These are phyloP conservation scores for Saccharomycopsis crataegensis DNA, from an alignment of 1,139 yeast genomes.

Conservation along the genomic window DNA sequence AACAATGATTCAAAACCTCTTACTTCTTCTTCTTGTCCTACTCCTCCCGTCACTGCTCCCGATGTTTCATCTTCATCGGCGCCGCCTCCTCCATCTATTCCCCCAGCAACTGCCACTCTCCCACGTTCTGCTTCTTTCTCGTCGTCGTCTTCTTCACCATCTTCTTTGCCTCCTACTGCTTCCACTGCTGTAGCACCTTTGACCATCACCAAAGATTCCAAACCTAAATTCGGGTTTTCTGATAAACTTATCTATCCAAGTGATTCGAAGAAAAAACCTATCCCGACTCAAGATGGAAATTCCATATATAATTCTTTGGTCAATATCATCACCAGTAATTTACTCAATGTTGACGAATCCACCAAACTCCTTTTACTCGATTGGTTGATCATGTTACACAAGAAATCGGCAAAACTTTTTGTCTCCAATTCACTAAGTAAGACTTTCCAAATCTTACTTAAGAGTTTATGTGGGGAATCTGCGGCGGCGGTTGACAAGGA, in stretches of 20 bases:
- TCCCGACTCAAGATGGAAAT: constrained; percentile 2
- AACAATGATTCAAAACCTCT: constrained; percentile 16
- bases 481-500: constrained; percentile 78
- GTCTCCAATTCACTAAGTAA: constrained; percentile 36
- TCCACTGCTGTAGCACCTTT: neutral
- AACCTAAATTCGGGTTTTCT: neutral
- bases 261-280: neutral
- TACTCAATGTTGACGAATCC: constrained; percentile 45
- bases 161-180: neutral
- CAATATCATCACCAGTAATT: constrained; percentile 6
- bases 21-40: too few species aligned
- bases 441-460: constrained; percentile 70
- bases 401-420: constrained; percentile 58
- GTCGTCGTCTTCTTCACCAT: neutral
- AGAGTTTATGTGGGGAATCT: constrained; percentile 79
- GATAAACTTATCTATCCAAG: neutral
- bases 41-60: too few species aligned
- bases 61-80: too few species aligned
- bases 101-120: neutral
- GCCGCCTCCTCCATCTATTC: neutral
- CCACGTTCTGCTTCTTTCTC: neutral
- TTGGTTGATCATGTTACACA: constrained; percentile 83
- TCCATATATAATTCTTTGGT: constrained; percentile 9
- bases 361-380: constrained; percentile 82
- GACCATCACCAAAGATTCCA: neutral